These are phyloP conservation scores for Prunus yedoensis DNA, from an alignment of 331 rosid species.

Conservation along the genomic window DNA sequence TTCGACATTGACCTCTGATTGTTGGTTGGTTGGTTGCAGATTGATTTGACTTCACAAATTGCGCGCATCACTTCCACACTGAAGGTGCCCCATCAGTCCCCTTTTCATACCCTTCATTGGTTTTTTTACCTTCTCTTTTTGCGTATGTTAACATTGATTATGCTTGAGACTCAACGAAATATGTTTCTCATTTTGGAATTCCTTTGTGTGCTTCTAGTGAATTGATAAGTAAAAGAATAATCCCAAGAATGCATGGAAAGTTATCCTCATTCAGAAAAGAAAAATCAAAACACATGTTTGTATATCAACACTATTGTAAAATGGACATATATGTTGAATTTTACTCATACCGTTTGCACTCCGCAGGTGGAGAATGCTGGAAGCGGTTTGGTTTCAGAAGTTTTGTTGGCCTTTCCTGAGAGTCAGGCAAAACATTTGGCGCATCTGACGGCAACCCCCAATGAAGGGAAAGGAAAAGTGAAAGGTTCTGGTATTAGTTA, in stretches of 20 bases:
- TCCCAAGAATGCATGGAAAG: not conserved
- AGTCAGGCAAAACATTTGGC: slow-evolving; percentile 64
- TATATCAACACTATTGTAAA: no score
- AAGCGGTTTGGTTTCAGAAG: slow-evolving; percentile 48
- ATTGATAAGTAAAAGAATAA: not conserved
- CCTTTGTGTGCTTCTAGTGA: not conserved
- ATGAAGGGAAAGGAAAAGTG: slow-evolving; percentile 71
- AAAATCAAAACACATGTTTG: not conserved
- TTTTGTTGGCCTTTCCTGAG: slow-evolving; percentile 75
- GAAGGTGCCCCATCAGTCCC: slow-evolving; percentile 48
- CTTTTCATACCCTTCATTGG: slow-evolving; percentile 10
- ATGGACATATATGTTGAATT: not conserved
- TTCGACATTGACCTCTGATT: not conserved
- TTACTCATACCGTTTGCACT: not conserved
- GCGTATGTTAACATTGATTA: not conserved
- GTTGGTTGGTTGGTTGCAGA: slow-evolving; percentile 46
- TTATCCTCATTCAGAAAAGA: not conserved
- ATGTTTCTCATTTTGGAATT: not conserved
- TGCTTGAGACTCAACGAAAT: not conserved
- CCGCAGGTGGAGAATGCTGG: slow-evolving; percentile 82
- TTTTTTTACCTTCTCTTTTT: not conserved
- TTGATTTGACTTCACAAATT: slow-evolving; percentile 86
- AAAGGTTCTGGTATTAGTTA: slow-evolving; percentile 50
- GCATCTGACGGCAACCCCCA: slow-evolving; percentile 45
- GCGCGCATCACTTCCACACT: slow-evolving; percentile 72